Evolutionary conservation across 129 eudicot species (phyloP).

Genomic region (Centrapalus pauciflorus): DNA sequence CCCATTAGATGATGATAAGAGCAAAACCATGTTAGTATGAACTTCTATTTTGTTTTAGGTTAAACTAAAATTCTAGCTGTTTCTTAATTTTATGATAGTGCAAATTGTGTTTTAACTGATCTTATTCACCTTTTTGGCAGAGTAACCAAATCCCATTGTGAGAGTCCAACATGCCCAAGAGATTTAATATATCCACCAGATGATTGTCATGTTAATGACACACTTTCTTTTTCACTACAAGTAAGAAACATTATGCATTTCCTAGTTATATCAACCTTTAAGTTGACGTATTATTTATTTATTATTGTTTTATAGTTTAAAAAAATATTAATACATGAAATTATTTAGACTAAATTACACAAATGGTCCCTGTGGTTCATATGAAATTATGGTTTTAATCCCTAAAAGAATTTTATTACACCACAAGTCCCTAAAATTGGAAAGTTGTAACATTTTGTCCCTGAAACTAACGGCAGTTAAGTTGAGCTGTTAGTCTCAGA

Average conservation of each 20-base stretch:
- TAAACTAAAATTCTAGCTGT: not conserved
- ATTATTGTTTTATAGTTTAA: no score
- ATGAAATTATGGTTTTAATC: no score
- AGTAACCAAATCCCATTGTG: slow-evolving; percentile 71
- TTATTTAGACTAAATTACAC: no score
- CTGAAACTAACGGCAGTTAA: no score
- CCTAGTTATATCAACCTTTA: not conserved
- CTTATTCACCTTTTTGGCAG: slow-evolving; percentile 35
- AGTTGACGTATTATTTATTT: no score
- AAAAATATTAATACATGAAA: no score
- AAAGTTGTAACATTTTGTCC: no score
- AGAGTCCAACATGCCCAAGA: slow-evolving; percentile 63
- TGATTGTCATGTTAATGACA: slow-evolving; percentile 87
- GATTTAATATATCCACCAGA: slow-evolving; percentile 87
- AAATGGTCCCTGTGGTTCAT: no score
- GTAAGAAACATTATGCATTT: slow-evolving; percentile 35
- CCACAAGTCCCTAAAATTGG: no score
- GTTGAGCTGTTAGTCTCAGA: no score
- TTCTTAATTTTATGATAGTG: slow-evolving; percentile 2
- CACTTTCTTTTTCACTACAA: slow-evolving; percentile 77
- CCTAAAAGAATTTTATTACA: no score
- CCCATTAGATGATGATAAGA: slow-evolving; percentile 63
- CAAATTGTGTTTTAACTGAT: not conserved
- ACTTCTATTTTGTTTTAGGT: not conserved
- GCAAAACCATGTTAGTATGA: slow-evolving; percentile 58